These are phyloP conservation scores for Populus tremula DNA, from an alignment of 345 rosid genomes.

Conservation along the genomic window DNA sequence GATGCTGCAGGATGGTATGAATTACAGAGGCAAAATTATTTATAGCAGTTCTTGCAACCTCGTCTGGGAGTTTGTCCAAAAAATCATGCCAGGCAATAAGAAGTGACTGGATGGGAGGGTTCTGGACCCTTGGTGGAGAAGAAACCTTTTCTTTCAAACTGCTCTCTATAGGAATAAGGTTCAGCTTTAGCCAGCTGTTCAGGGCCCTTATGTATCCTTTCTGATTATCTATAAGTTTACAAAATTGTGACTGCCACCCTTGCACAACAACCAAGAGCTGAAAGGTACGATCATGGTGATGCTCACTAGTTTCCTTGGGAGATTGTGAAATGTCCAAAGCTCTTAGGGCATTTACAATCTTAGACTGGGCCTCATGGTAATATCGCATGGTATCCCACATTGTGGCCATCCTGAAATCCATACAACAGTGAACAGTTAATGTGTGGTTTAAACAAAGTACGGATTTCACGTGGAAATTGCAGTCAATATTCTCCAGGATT, in stretches of 20 bases:
- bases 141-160: conserved; percentile 83
- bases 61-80: conserved; percentile 62
- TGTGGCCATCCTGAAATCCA: conserved; percentile 63
- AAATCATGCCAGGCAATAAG: conserved; percentile 61
- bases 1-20: conserved; percentile 56
- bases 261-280: conserved; percentile 67
- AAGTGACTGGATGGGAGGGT: conserved; percentile 63
- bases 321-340: conserved; percentile 48
- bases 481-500: not conserved
- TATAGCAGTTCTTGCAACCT: conserved; percentile 63
- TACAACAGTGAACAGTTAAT: not conserved
- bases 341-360: conserved; percentile 36
- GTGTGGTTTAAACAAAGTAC: not conserved
- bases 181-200: conserved; percentile 63
- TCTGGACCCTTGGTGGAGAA: conserved; percentile 69
- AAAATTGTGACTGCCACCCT: conserved; percentile 78
- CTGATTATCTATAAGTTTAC: conserved; percentile 68
- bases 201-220: conserved; percentile 64
- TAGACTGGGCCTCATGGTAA: conserved; percentile 62
- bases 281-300: conserved; percentile 64
- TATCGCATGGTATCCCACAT: conserved; percentile 82
- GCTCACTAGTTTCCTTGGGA: conserved; percentile 66
- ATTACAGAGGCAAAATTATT: conserved; percentile 59
- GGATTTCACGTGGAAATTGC: not conserved
- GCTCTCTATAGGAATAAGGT: conserved; percentile 88